A percentile compares a stretch with the other conserved stretches of the same genome.
Conservation (phyloP, 78 protist species). For the Cavenderia fasciculata region DNA sequence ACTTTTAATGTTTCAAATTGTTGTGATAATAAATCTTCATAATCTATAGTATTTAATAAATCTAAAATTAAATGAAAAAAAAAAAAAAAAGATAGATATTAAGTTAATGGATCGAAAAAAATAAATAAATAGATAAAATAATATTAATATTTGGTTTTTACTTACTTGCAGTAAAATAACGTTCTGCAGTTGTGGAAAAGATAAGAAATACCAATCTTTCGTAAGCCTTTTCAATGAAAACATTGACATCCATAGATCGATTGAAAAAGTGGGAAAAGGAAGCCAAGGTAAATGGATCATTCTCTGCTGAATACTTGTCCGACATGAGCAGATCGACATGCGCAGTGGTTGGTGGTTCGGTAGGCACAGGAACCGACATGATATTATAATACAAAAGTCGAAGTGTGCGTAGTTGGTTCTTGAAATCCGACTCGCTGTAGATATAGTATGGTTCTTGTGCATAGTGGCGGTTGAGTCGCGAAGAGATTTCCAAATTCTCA, state of each 20-base stretch:
- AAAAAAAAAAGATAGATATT: too few species aligned
- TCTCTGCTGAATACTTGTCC: neutral
- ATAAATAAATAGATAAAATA: too few species aligned
- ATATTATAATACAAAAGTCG: constrained; percentile 8
- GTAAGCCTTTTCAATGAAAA: neutral
- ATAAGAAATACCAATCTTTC: neutral
- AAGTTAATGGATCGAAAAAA: too few species aligned
- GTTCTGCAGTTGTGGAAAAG: too few species aligned
- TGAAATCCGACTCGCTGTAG: constrained; percentile 24
- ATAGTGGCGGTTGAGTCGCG: neutral
- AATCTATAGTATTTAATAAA: too few species aligned
- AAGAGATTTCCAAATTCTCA: constrained; percentile 22
- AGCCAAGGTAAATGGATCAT: constrained; percentile 8
- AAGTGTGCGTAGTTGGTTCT: constrained; percentile 15
- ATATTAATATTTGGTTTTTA: too few species aligned
- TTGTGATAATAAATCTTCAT: too few species aligned
- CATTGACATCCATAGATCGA: neutral
- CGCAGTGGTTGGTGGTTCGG: neutral
- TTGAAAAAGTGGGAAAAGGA: neutral
- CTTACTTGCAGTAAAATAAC: too few species aligned
- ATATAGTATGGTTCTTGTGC: neutral
- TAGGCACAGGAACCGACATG: neutral
- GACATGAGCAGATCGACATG: neutral
- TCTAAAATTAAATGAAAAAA: too few species aligned
- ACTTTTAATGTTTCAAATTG: too few species aligned